Evolutionary conservation across 108 stramenopile genomes (phyloP), one percentile per base, ranked within the genome.

Genomic region (Pelagomonas calceolata): DNA sequence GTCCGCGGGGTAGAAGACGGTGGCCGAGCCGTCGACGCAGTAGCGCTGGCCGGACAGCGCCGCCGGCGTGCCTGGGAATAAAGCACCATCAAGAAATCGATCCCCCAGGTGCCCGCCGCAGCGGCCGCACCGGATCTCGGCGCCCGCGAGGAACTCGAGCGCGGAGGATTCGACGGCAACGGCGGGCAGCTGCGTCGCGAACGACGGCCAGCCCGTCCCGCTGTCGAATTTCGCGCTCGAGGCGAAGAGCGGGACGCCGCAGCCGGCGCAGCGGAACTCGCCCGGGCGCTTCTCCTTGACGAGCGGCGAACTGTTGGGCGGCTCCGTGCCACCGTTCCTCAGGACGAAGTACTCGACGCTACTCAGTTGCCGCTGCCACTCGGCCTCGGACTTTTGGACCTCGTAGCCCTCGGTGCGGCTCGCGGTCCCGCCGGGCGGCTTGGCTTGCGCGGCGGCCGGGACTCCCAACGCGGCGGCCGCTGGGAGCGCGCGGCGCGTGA

Each of bases 41-140:
- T 85, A 89, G 45, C 88, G 75, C 70, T 85, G 74, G 10, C 85
- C 86, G 7, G 86, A 87, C 43, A 83, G 81, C 36, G 67, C 34
- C 7, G 14, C 26, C 0, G 85, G 87, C 15, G 51, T 60, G 51
- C 51, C 51, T 26, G 51, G 51, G 26, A 60, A 60, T 17, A 60
- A 26, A 17, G 51, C 51, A 26, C 85, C 85, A 63, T 85, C 89
- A 21, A 73, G 77, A 72, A 87, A 87, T 14, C 80, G 90, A 75
- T 95, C 91, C 0, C 94, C 94, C 34, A 95, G 74, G 70, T 95
- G 94, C 0, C 91, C 92, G 26, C 90, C 90, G 78, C 91, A 92
- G 29, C 84, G 86, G 18, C 74, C 70, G 71, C 92, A 93, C 72
- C 75, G 75, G 29, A 88, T 31, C 30, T 82, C 73, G 7, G 21